These are phyloP conservation scores for Excoecaria agallocha DNA, from an alignment of 345 rosid genomes.

Conservation along the genomic window DNA sequence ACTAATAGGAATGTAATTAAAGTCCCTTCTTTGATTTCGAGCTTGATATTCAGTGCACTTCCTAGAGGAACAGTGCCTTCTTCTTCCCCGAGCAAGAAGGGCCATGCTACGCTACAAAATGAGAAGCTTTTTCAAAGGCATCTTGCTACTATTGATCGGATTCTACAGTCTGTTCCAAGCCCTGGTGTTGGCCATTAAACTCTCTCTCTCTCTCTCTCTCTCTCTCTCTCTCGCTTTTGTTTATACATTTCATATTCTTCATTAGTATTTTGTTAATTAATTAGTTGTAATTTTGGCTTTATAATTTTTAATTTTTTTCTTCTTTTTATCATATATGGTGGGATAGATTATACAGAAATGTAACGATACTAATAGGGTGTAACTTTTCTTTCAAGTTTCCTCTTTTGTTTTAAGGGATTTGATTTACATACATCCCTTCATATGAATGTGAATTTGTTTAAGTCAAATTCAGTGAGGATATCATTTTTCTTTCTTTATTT, in stretches of 20 bases:
- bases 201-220: no score
- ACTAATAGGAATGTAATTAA: no score
- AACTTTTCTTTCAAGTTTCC: neutral
- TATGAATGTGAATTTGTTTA: constrained; percentile 1
- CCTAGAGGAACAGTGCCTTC: constrained; percentile 57
- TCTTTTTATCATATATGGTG: neutral
- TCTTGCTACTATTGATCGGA: constrained; percentile 56
- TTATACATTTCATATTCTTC: neutral
- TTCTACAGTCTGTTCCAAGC: constrained; percentile 76
- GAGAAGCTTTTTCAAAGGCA: constrained; percentile 54
- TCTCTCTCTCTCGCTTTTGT: no score
- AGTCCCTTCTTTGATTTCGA: constrained; percentile 26
- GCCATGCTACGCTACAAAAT: constrained; percentile 45
- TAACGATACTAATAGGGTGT: neutral
- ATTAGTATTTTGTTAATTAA: neutral
- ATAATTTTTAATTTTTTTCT: no score
- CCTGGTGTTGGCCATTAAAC: constrained; percentile 71
- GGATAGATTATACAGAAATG: neutral
- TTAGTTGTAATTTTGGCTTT: neutral
- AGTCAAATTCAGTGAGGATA: neutral
- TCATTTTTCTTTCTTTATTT: neutral
- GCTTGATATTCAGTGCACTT: constrained; percentile 47
- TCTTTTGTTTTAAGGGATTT: neutral
- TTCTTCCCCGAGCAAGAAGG: constrained; percentile 70
- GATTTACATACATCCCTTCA: constrained; percentile 8